Base-by-base conservation (phyloP, 768 basidiomycete genomes). In the Lentinula lateritia region DNA sequence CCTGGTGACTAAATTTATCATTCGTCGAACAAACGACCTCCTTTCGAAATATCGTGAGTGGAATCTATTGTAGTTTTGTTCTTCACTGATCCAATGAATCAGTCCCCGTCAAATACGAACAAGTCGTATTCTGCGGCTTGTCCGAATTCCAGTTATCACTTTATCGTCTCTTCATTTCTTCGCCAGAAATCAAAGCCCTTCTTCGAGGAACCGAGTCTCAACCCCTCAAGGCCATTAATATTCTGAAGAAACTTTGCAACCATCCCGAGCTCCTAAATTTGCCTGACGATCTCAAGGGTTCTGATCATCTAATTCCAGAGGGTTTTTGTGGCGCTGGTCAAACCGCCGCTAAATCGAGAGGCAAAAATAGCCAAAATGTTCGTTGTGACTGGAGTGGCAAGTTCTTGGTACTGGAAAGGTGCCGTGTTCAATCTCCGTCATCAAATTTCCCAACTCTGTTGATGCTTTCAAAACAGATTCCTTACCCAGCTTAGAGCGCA, bases 21-120 rank as follows among this genome's bases (percentile, higher is more conserved):
- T 98, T 65, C 83, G 95, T 32, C 80, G 95, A 60, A 96, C 95
- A 28, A 98, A 98, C 69, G 95, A 97, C 68, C 75, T 98, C 20
- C 78, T 98, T 45, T 95, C 94, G 12, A 98, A 98, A 78, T 98
- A 98, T 68, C 74, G 95, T 95, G 63, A 65, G 93, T 84, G 15
- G 18, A 43, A 38, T 10, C 10, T 18, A 15, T 56, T 28, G 9
- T 34, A 42, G 28, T 58, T 52, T 48, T n/a, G 32, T 59, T 18
- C 12, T 41, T 16, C 48, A 66, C 61, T 52, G 65, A 34, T 2
- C 60, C 61, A 39, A 64, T 48, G 12, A 23, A 56, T 1, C 68
- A 98, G 96, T 99, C 34, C 97, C 97, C 8, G 93, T 99, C 75
- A 99, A 99, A 73, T 98, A 98, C 75, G 97, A 98, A 72, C 94